Base-by-base conservation (phyloP, 139 green algal genomes). In the Coelastrella sp. region DNA sequence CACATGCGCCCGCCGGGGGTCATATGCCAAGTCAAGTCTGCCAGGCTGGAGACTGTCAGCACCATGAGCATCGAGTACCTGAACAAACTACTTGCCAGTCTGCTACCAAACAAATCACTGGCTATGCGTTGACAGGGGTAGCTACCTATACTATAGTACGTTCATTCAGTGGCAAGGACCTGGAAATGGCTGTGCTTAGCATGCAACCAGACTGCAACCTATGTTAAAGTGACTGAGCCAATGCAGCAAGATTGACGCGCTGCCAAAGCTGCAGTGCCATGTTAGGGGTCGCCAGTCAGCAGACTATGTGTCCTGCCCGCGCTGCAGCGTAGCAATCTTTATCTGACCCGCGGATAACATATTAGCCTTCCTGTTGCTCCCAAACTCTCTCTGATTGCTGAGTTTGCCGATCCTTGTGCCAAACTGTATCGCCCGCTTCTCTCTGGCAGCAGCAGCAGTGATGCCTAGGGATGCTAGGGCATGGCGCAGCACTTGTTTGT, bases 401-500 rank as follows among this genome's bases (percentile, higher is more conserved):
- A 94, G 90, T 90, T 97, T 97, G 13, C 96, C 95, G 19, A 99
- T 96, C n/a, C 32, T 47, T 1, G 32, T 47, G 32, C 32, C 32
- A 47, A 47, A 47, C 32, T 47, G 32, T 47, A 47, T 47, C 32
- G 97, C 97, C 0, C 98, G 94, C 93, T 99, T 99, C 4, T 94
- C 92, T 0, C 97, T 92, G 4, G 6, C 64, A 3, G 98, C 95
- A 13, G 97, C 95, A 4, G 89, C 56, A 0, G 91, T 92, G 73
- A 99, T 92, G 0, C 97, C 97, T 68, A 97, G n/a, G 4, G 5
- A 54, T 10, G 77, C 58, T 78, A 98, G 90, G 4, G 92, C 92
- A 7, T 92, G 75, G 2, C 98, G 92, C 78, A 99, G 92, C n/a
- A 98, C 54, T n/a, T 74, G 87, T 94, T 99, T 99, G 94, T 99